Percentiles rank a stretch among this genome's conserved stretches.
phyloP scores from a whole-genome alignment of 2,329 filamentous ascomycete genomes.

The Xylaria sp. region DNA sequence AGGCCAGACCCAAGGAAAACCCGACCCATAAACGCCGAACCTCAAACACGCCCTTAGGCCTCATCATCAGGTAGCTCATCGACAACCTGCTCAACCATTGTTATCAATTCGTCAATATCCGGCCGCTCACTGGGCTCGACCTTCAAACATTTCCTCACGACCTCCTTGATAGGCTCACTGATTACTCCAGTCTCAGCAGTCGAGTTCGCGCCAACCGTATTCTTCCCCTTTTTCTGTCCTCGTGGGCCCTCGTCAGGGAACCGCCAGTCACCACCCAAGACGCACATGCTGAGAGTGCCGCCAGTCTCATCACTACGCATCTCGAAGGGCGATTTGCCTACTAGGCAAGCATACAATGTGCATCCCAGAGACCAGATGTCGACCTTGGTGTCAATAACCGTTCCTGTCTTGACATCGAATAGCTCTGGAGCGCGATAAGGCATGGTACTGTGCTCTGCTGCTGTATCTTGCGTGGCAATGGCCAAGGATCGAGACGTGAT shows the following conservation, averaged over 20 bases:
- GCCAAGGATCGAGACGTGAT: constrained; percentile 92
- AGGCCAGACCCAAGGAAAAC: constrained; percentile 5
- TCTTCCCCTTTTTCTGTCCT: constrained; percentile 59
- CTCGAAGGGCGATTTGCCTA: constrained; percentile 97
- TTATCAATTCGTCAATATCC: constrained; percentile 51
- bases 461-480: constrained; percentile 90
- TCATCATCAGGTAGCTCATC: constrained; percentile 49
- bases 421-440: constrained; percentile 97
- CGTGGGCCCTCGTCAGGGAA: constrained; percentile 87
- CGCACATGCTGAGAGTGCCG: constrained; percentile 90
- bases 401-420: constrained; percentile 96
- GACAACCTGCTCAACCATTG: constrained; percentile 49
- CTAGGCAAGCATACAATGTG: constrained; percentile 95
- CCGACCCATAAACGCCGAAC: constrained; percentile 29
- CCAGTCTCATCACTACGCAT: constrained; percentile 95
- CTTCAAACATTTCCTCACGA: constrained; percentile 85
- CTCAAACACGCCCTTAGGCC: constrained; percentile 31
- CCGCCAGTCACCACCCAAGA: constrained; percentile 93
- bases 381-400: constrained; percentile 92
- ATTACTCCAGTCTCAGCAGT: constrained; percentile 65
- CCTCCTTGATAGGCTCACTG: constrained; percentile 83
- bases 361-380: constrained; percentile 98
- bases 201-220: constrained; percentile 49
- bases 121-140: constrained; percentile 90
- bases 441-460: constrained; percentile 98